phyloP scores from a whole-genome alignment of 2,329 filamentous ascomycete species.

The Colletotrichum trifolii region DNA sequence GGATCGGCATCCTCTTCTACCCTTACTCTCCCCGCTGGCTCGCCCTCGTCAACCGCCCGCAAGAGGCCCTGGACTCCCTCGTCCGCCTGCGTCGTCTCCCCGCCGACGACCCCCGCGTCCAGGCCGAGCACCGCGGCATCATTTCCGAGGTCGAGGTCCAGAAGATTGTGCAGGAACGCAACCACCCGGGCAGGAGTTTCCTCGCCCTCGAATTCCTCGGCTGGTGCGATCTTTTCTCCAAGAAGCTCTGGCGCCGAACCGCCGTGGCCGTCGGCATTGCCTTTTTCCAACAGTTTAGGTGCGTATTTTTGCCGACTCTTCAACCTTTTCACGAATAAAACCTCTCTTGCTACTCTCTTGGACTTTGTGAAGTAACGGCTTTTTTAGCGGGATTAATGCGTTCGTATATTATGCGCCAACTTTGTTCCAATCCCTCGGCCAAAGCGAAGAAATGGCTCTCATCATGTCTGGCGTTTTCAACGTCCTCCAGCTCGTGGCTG shows the following conservation, averaged over 20 bases:
- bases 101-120: constrained; percentile 53
- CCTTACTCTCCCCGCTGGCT: constrained; percentile 60
- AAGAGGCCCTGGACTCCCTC: constrained; percentile 52
- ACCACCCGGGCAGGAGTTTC: constrained; percentile 47
- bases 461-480: constrained; percentile 50
- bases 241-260: constrained; percentile 55
- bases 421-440: constrained; percentile 43
- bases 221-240: constrained; percentile 60
- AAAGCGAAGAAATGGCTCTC: constrained; percentile 42
- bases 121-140: constrained; percentile 61
- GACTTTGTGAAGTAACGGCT: too few species aligned
- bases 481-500: constrained; percentile 47
- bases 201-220: constrained; percentile 56
- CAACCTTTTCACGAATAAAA: neutral
- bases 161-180: constrained; percentile 49
- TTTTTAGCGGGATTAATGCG: constrained; percentile 38
- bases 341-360: too few species aligned
- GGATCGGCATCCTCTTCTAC: constrained; percentile 55
- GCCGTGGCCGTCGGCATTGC: constrained; percentile 48
- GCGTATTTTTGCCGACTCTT: neutral
- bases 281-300: constrained; percentile 41
- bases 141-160: constrained; percentile 60
- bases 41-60: constrained; percentile 48
- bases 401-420: constrained; percentile 44
- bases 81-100: constrained; percentile 55